Conservation (phyloP, 2,329 filamentous ascomycete species). For the Colletotrichum musicola region DNA sequence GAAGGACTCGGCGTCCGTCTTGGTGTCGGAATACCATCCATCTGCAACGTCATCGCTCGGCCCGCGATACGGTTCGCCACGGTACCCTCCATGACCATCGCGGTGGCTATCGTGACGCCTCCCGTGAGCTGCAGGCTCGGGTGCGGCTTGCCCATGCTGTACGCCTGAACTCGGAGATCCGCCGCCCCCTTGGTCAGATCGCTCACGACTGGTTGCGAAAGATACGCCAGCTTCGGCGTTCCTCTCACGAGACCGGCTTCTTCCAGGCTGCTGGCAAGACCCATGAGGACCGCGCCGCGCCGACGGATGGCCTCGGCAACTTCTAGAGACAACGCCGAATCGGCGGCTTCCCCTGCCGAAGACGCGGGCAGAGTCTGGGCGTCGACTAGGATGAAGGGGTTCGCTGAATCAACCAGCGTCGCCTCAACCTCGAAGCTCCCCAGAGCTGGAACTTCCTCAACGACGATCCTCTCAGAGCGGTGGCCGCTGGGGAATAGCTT, state of each 20-base stretch:
- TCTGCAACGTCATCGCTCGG: not conserved
- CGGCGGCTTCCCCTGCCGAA: slow-evolving; percentile 54
- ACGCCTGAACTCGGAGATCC: slow-evolving; percentile 59
- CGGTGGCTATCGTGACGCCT: slow-evolving; percentile 60
- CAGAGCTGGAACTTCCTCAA: slow-evolving; percentile 47
- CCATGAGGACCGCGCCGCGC: slow-evolving; percentile 69
- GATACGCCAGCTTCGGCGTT: slow-evolving; percentile 69
- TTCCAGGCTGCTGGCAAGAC: slow-evolving; percentile 57
- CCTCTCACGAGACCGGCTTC: slow-evolving; percentile 48
- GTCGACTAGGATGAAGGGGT: slow-evolving; percentile 65
- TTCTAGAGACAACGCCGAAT: slow-evolving; percentile 46
- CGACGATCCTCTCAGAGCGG: slow-evolving; percentile 58
- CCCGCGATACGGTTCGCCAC: slow-evolving; percentile 45
- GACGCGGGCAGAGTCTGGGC: slow-evolving; percentile 55
- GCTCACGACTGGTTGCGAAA: slow-evolving; percentile 50
- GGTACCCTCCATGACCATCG: slow-evolving; percentile 57
- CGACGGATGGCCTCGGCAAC: slow-evolving; percentile 65
- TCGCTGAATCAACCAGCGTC: slow-evolving; percentile 52
- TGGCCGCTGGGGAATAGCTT: slow-evolving; percentile 69
- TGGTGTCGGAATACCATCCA: slow-evolving; percentile 33
- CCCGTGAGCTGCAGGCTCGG: slow-evolving; percentile 66
- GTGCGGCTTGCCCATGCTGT: slow-evolving; percentile 65
- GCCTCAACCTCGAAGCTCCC: slow-evolving; percentile 47
- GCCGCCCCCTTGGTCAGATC: slow-evolving; percentile 16
- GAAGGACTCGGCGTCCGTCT: slow-evolving; percentile 43